These are phyloP conservation scores for Phaffomyces opuntiae DNA, from an alignment of 805 yeast genomes.

Conservation along the genomic window DNA sequence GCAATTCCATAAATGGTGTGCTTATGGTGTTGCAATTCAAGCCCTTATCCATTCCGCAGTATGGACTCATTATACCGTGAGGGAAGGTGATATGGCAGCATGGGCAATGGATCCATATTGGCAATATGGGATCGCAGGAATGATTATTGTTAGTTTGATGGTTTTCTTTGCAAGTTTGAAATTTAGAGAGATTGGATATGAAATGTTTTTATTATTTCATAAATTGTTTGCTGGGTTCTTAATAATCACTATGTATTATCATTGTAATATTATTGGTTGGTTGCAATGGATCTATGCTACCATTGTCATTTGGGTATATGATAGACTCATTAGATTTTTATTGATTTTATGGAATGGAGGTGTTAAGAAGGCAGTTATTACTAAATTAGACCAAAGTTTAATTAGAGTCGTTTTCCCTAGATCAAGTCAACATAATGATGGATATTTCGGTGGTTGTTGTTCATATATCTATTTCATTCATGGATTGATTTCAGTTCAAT, in stretches of 20 bases:
- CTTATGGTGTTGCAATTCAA: slow-evolving; percentile 42
- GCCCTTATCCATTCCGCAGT: slow-evolving; percentile 50
- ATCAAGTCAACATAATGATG: slow-evolving; percentile 38
- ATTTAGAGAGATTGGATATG: slow-evolving; percentile 51
- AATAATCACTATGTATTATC: slow-evolving; percentile 52
- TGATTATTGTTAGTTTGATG: slow-evolving; percentile 37
- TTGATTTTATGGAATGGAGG: slow-evolving; percentile 57
- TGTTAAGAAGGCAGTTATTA: slow-evolving; percentile 38
- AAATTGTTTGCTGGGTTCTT: slow-evolving; percentile 47
- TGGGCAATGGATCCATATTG: slow-evolving; percentile 41
- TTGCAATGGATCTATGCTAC: slow-evolving; percentile 45
- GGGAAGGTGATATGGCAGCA: slow-evolving; percentile 33
- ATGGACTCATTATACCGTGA: slow-evolving; percentile 41
- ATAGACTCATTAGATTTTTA: slow-evolving; percentile 49
- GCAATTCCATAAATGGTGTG: slow-evolving; percentile 60
- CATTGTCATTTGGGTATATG: slow-evolving; percentile 65
- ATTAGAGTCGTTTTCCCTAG: slow-evolving; percentile 34
- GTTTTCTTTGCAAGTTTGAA: slow-evolving; percentile 41
- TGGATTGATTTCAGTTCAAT: slow-evolving; percentile 38
- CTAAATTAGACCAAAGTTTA: slow-evolving; percentile 22
- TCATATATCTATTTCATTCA: slow-evolving; percentile 50
- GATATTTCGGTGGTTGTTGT: slow-evolving; percentile 44
- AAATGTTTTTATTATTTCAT: slow-evolving; percentile 52
- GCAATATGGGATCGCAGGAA: slow-evolving; percentile 43
- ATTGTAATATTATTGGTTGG: slow-evolving; percentile 46